Evolutionary conservation across 139 green algal genomes (phyloP), one percentile per base, ranked within the genome.

Genomic region (Pseudopediastrum boryanum): DNA sequence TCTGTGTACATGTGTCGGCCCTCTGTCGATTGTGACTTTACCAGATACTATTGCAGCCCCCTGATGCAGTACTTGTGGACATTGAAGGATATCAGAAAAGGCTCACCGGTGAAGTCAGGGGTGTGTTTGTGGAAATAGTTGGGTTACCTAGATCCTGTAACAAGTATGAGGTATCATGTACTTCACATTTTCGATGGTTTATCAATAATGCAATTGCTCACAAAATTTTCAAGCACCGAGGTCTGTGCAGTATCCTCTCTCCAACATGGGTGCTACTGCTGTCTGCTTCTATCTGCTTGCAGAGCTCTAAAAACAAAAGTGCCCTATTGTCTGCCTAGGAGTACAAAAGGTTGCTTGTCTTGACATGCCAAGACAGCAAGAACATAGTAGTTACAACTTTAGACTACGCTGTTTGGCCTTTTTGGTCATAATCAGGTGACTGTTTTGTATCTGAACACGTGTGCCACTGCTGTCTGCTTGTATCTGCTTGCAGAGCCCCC

Each of bases 391-490:
- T 58, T n/a, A n/a, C 48, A 58, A 58, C 19, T 21, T 58, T 16
- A 16, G 1, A 58, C 19, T 58, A 16, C 21, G 48, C 19, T 21
- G 21, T 58, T 21, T n/a, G 48, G 19, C 56, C 38, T 9, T 2
- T 13, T 39, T 66, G 48, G 19, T 66, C 31, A 29, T 41, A 31
- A 29, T 66, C 31, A 29, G 36, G 56, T 12, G 21, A 31, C n/a
- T 66, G 58, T 31, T 66, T 29, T 31, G 21, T 10, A 23, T 62
- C n/a, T 52, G 69, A 56, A 69, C 25, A 41, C 69, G 2, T 56
- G 39, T 31, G 41, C 38, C 21, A 38, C 71, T 3, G 71, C 33
- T 4, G 83, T 92, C 71, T 75, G 88, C 39, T 81, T 29, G n/a
- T n/a, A n/a, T n/a, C 54, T 38, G n/a, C 54, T 58, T 27, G 54